phyloP scores from a whole-genome alignment of 1,284 basidiomycete genomes.

The Veloboletus limbatus region DNA sequence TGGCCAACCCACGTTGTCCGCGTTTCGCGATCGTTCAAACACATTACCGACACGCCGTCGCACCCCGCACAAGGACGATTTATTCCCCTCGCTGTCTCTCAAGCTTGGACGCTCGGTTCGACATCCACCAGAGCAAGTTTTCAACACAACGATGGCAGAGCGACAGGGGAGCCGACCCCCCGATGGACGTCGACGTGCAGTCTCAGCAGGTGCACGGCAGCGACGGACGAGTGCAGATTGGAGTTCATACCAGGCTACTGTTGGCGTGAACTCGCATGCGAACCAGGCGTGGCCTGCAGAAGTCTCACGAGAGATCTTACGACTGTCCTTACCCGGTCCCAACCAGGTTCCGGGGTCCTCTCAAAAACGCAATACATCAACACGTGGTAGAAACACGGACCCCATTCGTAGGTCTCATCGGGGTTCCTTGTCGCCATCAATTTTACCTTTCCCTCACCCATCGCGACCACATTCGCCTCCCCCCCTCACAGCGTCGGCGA shows the following conservation, averaged over 20 bases:
- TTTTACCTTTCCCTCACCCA: constrained; percentile 34
- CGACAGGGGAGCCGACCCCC: not conserved
- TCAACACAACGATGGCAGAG: constrained; percentile 4
- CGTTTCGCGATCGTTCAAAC: constrained; percentile 26
- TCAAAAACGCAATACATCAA: constrained; percentile 1
- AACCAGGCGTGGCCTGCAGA: constrained; percentile 43
- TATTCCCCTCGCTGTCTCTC: constrained; percentile 28
- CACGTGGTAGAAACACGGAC: constrained; percentile 25
- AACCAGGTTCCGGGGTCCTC: constrained; percentile 27
- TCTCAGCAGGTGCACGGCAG: constrained; percentile 12
- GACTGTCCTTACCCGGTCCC: constrained; percentile 33
- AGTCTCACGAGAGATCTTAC: constrained; percentile 43
- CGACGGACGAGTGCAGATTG: constrained; percentile 44
- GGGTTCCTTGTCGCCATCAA: constrained; percentile 21
- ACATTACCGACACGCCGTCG: constrained; percentile 19
- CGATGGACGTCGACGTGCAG: constrained; percentile 18
- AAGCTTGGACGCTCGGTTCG: constrained; percentile 20
- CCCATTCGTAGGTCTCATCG: constrained; percentile 20
- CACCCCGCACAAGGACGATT: constrained; percentile 18
- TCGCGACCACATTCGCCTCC: constrained; percentile 22
- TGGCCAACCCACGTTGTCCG: constrained; percentile 8
- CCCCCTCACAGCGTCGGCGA: constrained; percentile 26
- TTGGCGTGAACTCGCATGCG: constrained; percentile 30
- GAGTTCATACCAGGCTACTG: constrained; percentile 38
- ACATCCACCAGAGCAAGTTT: constrained; percentile 10